These are phyloP conservation scores for Termitomyces sp. DNA, from an alignment of 768 basidiomycete species.

Conservation along the genomic window DNA sequence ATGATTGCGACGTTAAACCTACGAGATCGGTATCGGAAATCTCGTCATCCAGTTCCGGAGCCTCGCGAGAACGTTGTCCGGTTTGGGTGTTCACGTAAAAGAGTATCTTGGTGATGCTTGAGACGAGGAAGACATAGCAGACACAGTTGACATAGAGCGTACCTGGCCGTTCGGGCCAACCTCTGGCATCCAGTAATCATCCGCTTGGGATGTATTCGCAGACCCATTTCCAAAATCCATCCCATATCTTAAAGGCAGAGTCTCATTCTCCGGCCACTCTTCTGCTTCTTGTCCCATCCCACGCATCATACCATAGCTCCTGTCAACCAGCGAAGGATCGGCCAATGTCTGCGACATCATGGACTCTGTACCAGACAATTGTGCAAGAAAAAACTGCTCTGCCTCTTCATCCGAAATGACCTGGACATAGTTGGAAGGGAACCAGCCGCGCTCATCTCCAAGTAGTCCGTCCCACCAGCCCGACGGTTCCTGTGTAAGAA, in stretches of 20 bases:
- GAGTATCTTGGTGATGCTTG: conserved; percentile 61
- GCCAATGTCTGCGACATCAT: conserved; percentile 16
- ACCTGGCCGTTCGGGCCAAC: conserved; percentile 83
- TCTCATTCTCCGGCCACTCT: conserved; percentile 56
- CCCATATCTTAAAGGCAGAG: conserved; percentile 26
- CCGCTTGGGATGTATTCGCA: conserved; percentile 37
- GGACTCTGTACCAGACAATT: conserved; percentile 34
- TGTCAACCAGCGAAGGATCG: conserved; percentile 36
- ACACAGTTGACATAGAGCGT: conserved; percentile 18
- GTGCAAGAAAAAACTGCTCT: conserved; percentile 55
- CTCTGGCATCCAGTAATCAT: conserved; percentile 90
- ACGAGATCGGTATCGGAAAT: conserved; percentile 59
- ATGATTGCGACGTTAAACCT: conserved; percentile 50
- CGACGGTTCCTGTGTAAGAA: conserved; percentile 83
- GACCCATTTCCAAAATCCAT: conserved; percentile 24
- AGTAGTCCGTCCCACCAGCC: conserved; percentile 99
- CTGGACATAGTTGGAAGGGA: conserved; percentile 93
- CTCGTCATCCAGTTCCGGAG: conserved; percentile 76
- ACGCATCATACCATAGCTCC: conserved; percentile 43
- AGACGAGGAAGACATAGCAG: not conserved
- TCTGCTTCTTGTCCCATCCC: conserved; percentile 35
- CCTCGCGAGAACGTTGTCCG: conserved; percentile 74
- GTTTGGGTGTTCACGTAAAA: conserved; percentile 88
- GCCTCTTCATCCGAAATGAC: conserved; percentile 78
- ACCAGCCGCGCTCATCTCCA: conserved; percentile 89